These are phyloP conservation scores for Kluyveromyces aestuarii DNA, from an alignment of 805 yeast species.

Conservation along the genomic window DNA sequence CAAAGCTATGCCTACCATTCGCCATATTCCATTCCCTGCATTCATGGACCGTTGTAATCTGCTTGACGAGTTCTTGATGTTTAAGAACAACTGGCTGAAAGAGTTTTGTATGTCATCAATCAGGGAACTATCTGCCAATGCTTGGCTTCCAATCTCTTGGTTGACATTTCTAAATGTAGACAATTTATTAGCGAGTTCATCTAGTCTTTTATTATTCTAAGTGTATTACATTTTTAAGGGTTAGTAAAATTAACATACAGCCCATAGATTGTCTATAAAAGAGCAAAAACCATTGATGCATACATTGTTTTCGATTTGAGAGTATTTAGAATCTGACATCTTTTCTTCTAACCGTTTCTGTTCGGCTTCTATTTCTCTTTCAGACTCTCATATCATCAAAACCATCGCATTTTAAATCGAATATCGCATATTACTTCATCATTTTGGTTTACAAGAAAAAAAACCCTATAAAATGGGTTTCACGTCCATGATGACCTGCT, in stretches of 20 bases:
- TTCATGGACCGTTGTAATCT: constrained; percentile 47
- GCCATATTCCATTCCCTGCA: constrained; percentile 50
- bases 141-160: constrained; percentile 56
- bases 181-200: constrained; percentile 55
- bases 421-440: no score
- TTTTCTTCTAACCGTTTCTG: background rate
- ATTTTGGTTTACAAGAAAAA: no score
- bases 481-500: no score
- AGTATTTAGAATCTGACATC: constrained; percentile 27
- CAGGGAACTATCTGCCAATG: constrained; percentile 42
- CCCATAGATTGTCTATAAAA: background rate
- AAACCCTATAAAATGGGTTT: no score
- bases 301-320: constrained; percentile 25
- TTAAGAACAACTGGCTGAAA: constrained; percentile 39
- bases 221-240: background rate
- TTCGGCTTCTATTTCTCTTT: background rate
- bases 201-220: constrained; percentile 55
- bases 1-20: constrained; percentile 50
- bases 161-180: constrained; percentile 57
- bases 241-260: background rate
- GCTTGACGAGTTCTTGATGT: constrained; percentile 42
- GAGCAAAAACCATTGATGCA: constrained; percentile 3
- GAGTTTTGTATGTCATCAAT: constrained; percentile 39
- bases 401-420: no score
- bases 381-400: background rate